Conservation (phyloP, 768 basidiomycete genomes). For the Tylopilus vinaceipallidus region DNA sequence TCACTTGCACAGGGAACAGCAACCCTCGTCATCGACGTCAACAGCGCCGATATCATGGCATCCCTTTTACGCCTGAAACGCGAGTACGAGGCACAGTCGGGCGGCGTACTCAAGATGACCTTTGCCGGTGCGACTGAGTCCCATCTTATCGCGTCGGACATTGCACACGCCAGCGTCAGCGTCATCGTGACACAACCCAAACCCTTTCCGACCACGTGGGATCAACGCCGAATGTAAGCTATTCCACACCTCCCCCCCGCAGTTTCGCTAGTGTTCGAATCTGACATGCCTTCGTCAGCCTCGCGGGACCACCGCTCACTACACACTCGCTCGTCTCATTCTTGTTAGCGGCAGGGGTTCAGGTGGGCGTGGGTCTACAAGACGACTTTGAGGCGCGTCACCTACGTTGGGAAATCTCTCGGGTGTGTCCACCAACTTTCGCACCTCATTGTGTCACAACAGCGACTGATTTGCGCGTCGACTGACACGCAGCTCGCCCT, state of each 20-base stretch:
- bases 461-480: neutral
- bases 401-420: slow-evolving; percentile 38
- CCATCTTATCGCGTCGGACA: slow-evolving; percentile 64
- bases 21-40: slow-evolving; percentile 65
- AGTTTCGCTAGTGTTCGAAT: neutral
- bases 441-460: too few species aligned
- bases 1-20: slow-evolving; percentile 47
- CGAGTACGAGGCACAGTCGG: slow-evolving; percentile 59
- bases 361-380: slow-evolving; percentile 54
- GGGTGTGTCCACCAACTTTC: slow-evolving; percentile 27
- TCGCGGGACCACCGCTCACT: slow-evolving; percentile 70
- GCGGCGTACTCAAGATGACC: slow-evolving; percentile 58
- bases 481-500: slow-evolving; percentile 34
- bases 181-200: slow-evolving; percentile 65
- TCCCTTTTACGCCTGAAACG: slow-evolving; percentile 64
- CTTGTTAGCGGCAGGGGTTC: slow-evolving; percentile 59
- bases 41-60: slow-evolving; percentile 73
- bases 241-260: neutral
- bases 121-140: slow-evolving; percentile 63
- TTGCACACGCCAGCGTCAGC: slow-evolving; percentile 63
- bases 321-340: slow-evolving; percentile 52
- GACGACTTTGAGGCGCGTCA: slow-evolving; percentile 33
- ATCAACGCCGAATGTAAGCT: slow-evolving; percentile 57
- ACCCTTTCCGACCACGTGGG: slow-evolving; percentile 66
- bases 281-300: slow-evolving; percentile 32